A percentile compares a stretch with the other conserved stretches of the same genome.
These are phyloP conservation scores for Barbatosphaeria neglecta DNA, from an alignment of 495 filamentous ascomycete genomes.

Conservation along the genomic window DNA sequence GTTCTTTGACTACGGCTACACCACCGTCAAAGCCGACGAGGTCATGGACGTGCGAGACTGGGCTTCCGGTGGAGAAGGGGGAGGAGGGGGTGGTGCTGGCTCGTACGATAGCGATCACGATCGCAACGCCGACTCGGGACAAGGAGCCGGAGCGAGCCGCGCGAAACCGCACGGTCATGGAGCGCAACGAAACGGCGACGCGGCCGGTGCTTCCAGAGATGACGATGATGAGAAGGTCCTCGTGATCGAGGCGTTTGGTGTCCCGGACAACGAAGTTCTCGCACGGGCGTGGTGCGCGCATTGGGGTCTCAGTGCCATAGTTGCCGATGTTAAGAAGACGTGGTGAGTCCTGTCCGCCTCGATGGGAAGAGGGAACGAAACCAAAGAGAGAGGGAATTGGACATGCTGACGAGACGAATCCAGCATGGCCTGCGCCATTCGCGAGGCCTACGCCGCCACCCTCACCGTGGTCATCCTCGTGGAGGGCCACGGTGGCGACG, in stretches of 20 bases:
- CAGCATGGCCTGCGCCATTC: conserved; percentile 55
- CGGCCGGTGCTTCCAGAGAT: conserved; percentile 3
- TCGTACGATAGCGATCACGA: conserved; percentile 4
- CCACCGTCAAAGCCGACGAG: conserved; percentile 42
- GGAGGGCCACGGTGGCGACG: conserved; percentile 31
- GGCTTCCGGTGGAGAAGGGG: no score
- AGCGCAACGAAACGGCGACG: not conserved
- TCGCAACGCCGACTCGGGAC: conserved; percentile 6
- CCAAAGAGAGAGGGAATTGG: not conserved
- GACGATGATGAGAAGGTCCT: conserved; percentile 47
- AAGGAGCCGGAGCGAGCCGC: no score
- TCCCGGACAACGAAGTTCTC: conserved; percentile 60
- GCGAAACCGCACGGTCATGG: no score
- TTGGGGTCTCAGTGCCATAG: conserved; percentile 54
- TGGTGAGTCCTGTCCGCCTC: conserved; percentile 32
- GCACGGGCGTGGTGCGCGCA: conserved; percentile 62
- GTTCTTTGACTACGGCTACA: conserved; percentile 54
- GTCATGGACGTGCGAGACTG: conserved; percentile 51
- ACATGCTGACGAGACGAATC: conserved; percentile 6
- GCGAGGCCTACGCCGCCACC: conserved; percentile 59
- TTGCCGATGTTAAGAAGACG: conserved; percentile 54
- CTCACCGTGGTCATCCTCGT: conserved; percentile 58
- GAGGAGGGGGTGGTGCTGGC: no score
- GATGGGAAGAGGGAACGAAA: not conserved
- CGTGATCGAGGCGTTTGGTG: conserved; percentile 59